phyloP scores from a whole-genome alignment of 2,329 filamentous ascomycete species.

The Sporothrix euskadiensis region DNA sequence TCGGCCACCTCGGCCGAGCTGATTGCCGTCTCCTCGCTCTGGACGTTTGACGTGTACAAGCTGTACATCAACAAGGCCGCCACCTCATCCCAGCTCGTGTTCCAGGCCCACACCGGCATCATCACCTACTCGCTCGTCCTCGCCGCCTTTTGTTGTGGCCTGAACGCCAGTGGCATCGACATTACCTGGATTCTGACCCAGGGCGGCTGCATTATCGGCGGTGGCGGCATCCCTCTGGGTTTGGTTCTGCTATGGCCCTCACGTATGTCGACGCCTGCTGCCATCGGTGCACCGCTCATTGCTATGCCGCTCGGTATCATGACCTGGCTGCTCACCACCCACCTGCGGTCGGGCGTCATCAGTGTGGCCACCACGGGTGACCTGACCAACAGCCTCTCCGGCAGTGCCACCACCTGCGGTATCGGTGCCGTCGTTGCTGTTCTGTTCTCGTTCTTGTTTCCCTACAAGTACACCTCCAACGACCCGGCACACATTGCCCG shows the following conservation, averaged over 20 bases:
- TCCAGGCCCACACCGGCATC: slow-evolving; percentile 41
- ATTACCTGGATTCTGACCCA: slow-evolving; percentile 46
- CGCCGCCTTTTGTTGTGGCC: slow-evolving; percentile 41
- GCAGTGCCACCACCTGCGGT: slow-evolving; percentile 43
- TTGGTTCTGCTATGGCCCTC: slow-evolving; percentile 43
- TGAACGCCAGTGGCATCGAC: slow-evolving; percentile 42
- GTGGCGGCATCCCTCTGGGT: slow-evolving; percentile 42
- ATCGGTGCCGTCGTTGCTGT: slow-evolving; percentile 41
- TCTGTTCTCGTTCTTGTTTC: slow-evolving; percentile 40
- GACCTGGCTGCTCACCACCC: slow-evolving; percentile 44
- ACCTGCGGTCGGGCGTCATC: slow-evolving; percentile 40
- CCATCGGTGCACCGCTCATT: slow-evolving; percentile 41
- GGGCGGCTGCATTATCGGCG: slow-evolving; percentile 45
- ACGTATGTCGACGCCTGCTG: slow-evolving; percentile 42
- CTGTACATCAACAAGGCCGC: slow-evolving; percentile 41
- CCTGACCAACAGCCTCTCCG: slow-evolving; percentile 43
- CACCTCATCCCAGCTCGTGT: slow-evolving; percentile 35
- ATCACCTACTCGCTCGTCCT: slow-evolving; percentile 40
- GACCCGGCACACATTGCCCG: slow-evolving; percentile 17
- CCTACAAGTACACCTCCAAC: slow-evolving; percentile 33
- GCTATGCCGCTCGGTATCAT: slow-evolving; percentile 40
- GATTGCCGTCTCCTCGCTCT: slow-evolving; percentile 44
- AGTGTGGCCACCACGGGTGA: slow-evolving; percentile 42
- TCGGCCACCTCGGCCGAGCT: slow-evolving; percentile 47
- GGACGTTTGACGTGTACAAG: slow-evolving; percentile 46